Conservation (phyloP, 306 rosid genomes). For the Ochetophila trinervis region DNA sequence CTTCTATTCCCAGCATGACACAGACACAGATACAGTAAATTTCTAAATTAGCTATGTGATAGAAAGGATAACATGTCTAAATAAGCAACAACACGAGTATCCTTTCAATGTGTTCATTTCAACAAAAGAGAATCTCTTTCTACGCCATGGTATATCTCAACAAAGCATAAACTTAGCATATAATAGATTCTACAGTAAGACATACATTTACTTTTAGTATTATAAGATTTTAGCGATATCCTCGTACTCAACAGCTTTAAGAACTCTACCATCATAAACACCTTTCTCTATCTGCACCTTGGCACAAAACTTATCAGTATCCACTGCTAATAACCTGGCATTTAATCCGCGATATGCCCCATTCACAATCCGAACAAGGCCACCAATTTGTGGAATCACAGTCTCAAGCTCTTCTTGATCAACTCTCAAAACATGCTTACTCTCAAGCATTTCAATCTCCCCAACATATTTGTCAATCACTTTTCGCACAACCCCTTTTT, state of each 20-base stretch:
- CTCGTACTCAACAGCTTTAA: conserved; percentile 76
- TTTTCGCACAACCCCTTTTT: conserved; percentile 70
- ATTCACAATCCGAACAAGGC: conserved; percentile 77
- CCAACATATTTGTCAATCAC: conserved; percentile 86
- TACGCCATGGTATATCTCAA: too few species aligned
- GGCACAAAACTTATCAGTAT: conserved; percentile 63
- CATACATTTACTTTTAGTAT: too few species aligned
- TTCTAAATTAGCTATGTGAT: too few species aligned
- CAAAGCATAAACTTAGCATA: too few species aligned
- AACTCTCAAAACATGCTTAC: conserved; percentile 81
- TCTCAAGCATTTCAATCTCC: conserved; percentile 81
- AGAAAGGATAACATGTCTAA: too few species aligned
- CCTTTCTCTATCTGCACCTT: conserved; percentile 95
- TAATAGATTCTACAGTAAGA: too few species aligned
- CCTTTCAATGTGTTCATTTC: too few species aligned
- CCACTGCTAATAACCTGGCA: conserved; percentile 68
- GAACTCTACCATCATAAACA: conserved; percentile 77
- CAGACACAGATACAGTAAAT: too few species aligned
- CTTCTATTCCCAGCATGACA: too few species aligned
- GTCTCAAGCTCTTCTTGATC: conserved; percentile 90
- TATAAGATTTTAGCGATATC: conserved; percentile 58
- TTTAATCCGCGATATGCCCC: conserved; percentile 84
- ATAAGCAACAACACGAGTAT: too few species aligned
- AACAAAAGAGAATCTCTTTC: too few species aligned
- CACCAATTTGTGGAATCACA: conserved; percentile 88